Conservation (phyloP, 1,139 yeast species). For the Pichia sp. region DNA sequence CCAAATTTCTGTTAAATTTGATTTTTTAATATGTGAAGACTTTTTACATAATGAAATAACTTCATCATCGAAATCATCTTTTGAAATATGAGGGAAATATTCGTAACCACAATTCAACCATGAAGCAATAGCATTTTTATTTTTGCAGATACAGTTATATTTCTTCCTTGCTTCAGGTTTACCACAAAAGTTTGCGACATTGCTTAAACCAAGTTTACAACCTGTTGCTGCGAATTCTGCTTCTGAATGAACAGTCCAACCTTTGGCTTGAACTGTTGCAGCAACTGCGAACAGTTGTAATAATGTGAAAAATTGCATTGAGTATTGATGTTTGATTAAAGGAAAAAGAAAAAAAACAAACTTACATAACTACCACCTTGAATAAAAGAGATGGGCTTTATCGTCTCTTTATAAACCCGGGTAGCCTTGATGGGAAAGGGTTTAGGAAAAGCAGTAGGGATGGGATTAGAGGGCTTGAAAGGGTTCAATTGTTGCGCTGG, state of each 20-base stretch:
- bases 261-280: neutral
- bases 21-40: neutral
- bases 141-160: conserved; percentile 25
- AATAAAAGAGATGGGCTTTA: too few species aligned
- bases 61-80: neutral
- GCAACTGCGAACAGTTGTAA: neutral
- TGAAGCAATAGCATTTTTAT: conserved; percentile 15
- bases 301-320: neutral
- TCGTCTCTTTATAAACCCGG: too few species aligned
- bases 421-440: too few species aligned
- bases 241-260: conserved; percentile 15
- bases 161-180: conserved; percentile 13
- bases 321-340: neutral
- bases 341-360: neutral
- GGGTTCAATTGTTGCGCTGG: too few species aligned
- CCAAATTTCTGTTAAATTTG: neutral
- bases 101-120: conserved; percentile 13
- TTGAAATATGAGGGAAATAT: neutral
- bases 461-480: too few species aligned
- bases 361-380: neutral
- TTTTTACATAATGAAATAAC: neutral
- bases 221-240: conserved; percentile 23
- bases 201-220: conserved; percentile 30
- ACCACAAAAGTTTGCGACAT: conserved; percentile 30
- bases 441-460: too few species aligned